These are phyloP conservation scores for Fusarium sp. DNA, from an alignment of 2,329 filamentous ascomycete species.

Conservation along the genomic window DNA sequence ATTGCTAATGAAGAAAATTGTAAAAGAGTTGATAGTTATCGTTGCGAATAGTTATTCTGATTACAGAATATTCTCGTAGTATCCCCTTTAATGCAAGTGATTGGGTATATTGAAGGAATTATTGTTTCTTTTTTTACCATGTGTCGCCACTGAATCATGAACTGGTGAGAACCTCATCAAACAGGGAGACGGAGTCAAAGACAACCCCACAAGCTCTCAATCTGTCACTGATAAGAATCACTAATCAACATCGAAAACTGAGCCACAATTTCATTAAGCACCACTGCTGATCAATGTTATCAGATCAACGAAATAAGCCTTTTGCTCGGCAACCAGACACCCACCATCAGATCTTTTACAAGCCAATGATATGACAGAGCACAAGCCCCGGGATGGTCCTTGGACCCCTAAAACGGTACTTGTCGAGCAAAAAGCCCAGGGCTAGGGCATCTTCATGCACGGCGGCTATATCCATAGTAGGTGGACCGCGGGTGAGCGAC, in stretches of 20 bases:
- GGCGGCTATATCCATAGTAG: constrained; percentile 33
- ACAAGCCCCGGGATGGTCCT: constrained; percentile 12
- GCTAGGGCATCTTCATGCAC: constrained; percentile 32
- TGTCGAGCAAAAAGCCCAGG: constrained; percentile 1
- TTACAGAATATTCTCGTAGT: background rate
- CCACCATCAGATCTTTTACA: background rate
- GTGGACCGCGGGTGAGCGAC: constrained; percentile 40
- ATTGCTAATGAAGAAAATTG: background rate
- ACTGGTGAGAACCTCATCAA: constrained; percentile 1
- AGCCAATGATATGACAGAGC: constrained; percentile 25
- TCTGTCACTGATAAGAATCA: constrained; percentile 1
- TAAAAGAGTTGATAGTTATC: background rate
- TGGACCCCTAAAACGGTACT: constrained; percentile 39
- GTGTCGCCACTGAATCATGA: background rate
- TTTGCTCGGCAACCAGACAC: constrained; percentile 12
- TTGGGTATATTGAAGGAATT: background rate
- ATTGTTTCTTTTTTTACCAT: too few species aligned
- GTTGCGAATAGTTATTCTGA: background rate
- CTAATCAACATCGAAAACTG: constrained; percentile 1
- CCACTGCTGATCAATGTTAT: constrained; percentile 17
- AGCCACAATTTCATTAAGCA: constrained; percentile 21
- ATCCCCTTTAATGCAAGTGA: background rate
- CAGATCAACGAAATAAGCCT: constrained; percentile 31
- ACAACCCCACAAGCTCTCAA: background rate
- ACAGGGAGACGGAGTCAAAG: background rate